Evolutionary conservation across 2,329 filamentous ascomycete species (phyloP), one percentile per base, ranked within the genome.

Genomic region (Colletotrichum sp.): DNA sequence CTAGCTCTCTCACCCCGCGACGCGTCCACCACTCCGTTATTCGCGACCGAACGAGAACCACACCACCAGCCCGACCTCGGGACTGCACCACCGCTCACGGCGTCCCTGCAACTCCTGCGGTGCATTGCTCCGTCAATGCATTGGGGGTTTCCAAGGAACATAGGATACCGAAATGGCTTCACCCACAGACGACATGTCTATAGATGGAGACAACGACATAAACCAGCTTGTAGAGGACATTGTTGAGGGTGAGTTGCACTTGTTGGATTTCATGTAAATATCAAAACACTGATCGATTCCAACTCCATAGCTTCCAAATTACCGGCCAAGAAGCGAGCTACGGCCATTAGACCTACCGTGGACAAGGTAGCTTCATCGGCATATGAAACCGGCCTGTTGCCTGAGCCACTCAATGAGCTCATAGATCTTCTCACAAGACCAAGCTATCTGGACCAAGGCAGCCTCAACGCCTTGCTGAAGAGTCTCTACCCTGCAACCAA

Each of bases 371-470:
- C 90, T 63, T 89, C 90, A 7, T 86, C 91, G 78, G 91, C 92
- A 13, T 95, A 94, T 83, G 92, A 94, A 77, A 87, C 90, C 73
- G 95, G 95, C 9, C 88, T 97, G 68, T 86, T 92, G 55, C 87
- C 90, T 8, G 86, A 89, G 52, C 88, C 90, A 32, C 88, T 98
- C 65, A 85, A 88, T 71, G 87, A 89, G 69, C 87, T 98, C 36
- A 85, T 97, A 78, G 90, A 93, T 74, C 87, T 96, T 72, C 84
- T 95, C 78, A 93, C 93, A 24, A 87, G 88, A 26, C 92, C 92
- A 63, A 94, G 89, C 79, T 87, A 93, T 79, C 89, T 98, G 26
- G 95, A 97, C 82, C 95, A 97, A 84, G 92, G 92, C 32, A 95
- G 92, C 79, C 88, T 93, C 32, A 92, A 90, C 16, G 90, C 88